These are phyloP conservation scores for Tephrocybe sp. DNA, from an alignment of 768 basidiomycete species.

Conservation along the genomic window DNA sequence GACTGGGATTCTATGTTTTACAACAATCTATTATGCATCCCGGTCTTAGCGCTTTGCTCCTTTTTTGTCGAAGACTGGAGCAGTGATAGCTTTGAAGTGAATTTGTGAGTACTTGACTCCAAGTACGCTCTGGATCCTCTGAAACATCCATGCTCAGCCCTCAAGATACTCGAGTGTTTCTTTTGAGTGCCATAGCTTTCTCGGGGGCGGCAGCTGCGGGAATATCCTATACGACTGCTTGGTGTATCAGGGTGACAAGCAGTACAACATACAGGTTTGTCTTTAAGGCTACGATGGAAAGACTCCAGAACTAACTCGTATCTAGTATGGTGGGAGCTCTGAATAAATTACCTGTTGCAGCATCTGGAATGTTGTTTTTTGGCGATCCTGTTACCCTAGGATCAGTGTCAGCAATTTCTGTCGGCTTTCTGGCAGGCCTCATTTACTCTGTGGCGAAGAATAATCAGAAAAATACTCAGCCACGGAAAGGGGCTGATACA, in stretches of 20 bases:
- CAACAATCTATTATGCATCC: conserved; percentile 94
- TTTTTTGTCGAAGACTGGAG: conserved; percentile 90
- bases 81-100: conserved; percentile 65
- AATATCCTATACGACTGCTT: conserved; percentile 97
- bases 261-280: conserved; percentile 96
- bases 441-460: conserved; percentile 94
- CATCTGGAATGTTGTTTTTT: conserved; percentile 98
- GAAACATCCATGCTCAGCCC: conserved; percentile 55
- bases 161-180: conserved; percentile 66
- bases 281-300: background rate
- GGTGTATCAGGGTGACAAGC: conserved; percentile 94
- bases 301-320: background rate
- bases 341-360: conserved; percentile 97
- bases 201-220: conserved; percentile 98
- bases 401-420: conserved; percentile 81
- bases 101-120: conserved; percentile 70
- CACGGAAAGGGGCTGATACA: conserved; percentile 42
- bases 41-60: conserved; percentile 81
- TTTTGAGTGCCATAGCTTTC: conserved; percentile 88
- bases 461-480: conserved; percentile 81
- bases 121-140: background rate
- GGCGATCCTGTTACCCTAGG: conserved; percentile 86
- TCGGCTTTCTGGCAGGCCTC: conserved; percentile 90
- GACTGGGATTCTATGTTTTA: conserved; percentile 99
- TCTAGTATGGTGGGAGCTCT: conserved; percentile 94